Conservation (phyloP, 75 land plant species). For the Cunninghamia lanceolata region DNA sequence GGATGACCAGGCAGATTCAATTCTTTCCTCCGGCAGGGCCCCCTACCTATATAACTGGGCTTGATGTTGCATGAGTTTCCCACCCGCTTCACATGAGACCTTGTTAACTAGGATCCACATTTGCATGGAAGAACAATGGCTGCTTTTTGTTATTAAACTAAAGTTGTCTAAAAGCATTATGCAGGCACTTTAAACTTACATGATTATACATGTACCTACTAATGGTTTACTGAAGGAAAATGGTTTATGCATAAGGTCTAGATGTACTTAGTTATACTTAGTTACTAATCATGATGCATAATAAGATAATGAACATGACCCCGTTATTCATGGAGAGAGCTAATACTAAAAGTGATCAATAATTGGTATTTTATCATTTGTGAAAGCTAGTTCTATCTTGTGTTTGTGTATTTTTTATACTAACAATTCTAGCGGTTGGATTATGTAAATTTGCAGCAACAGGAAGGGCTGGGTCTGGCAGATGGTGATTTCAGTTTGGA, state of each 20-base stretch:
- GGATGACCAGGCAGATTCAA: too few species aligned
- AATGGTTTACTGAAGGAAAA: neutral
- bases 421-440: neutral
- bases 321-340: neutral
- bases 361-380: neutral
- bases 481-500: conserved; percentile 3
- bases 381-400: neutral
- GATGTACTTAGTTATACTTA: neutral
- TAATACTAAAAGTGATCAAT: neutral
- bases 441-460: neutral
- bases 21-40: too few species aligned
- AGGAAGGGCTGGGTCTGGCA: neutral
- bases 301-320: neutral
- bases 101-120: neutral
- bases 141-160: neutral
- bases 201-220: neutral
- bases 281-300: neutral
- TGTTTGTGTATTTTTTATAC: neutral
- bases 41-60: too few species aligned
- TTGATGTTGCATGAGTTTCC: neutral
- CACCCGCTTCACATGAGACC: neutral
- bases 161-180: neutral
- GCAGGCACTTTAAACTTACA: neutral
- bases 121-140: neutral
- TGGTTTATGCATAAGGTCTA: neutral